phyloP scores from a whole-genome alignment of 2,329 filamentous ascomycete genomes.

The Fusarium guadeloupense region DNA sequence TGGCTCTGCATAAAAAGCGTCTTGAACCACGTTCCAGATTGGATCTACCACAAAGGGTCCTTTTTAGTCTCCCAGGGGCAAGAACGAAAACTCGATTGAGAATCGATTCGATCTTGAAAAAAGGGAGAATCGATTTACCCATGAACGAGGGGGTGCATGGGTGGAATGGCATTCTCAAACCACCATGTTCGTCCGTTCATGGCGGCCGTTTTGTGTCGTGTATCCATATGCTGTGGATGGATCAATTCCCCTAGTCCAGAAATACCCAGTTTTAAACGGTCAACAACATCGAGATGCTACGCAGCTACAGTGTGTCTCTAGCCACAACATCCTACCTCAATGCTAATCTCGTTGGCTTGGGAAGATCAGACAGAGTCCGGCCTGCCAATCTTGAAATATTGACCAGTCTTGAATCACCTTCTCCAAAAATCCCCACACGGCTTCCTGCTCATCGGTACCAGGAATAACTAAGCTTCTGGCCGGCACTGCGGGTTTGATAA shows the following conservation, averaged over 20 bases:
- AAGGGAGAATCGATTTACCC: constrained; percentile 5
- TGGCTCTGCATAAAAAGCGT: constrained; percentile 1
- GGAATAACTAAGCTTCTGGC: not conserved
- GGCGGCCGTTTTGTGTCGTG: constrained; percentile 27
- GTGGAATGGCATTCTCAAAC: not conserved
- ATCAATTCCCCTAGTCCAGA: constrained; percentile 4
- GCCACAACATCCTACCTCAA: constrained; percentile 10
- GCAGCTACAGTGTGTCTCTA: constrained; percentile 1
- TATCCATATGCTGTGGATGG: not conserved
- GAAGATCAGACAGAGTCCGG: constrained; percentile 41
- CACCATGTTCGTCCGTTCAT: not conserved
- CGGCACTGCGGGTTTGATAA: constrained; percentile 21
- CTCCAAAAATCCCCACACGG: constrained; percentile 30
- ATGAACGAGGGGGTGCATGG: constrained; percentile 17
- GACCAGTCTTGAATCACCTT: not conserved
- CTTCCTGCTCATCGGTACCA: constrained; percentile 27
- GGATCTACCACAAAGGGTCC: constrained; percentile 20
- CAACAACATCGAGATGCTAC: constrained; percentile 22
- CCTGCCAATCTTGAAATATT: not conserved
- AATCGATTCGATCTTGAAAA: not conserved
- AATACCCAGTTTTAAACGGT: constrained; percentile 40
- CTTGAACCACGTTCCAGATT: constrained; percentile 19
- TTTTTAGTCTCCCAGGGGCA: constrained; percentile 1
- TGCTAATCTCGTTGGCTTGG: constrained; percentile 10
- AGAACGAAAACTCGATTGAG: not conserved